Evolutionary conservation across 352 stramenopile species (phyloP), one percentile per base, ranked within the genome.

Genomic region (Phytophthora chlamydospora): DNA sequence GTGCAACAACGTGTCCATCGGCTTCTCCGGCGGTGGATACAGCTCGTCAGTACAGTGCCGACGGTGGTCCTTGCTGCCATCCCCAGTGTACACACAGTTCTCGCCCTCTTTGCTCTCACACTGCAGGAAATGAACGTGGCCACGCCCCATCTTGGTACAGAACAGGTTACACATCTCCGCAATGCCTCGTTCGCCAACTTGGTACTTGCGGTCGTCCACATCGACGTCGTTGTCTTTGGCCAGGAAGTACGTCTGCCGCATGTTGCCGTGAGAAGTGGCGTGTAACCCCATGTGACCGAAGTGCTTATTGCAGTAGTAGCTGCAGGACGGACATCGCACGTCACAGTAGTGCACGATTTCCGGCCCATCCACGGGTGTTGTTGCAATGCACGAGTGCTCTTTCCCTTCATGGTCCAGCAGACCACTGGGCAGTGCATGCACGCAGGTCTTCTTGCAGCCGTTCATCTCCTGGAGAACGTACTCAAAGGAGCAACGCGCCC

Each of bases 401-500:
- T 53, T n/a, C 0, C 54, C 70, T 2, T 54, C 17, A 21, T 89
- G 80, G 14, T 59, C 55, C 24, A 66, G 47, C n/a, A 80, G 47
- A 11, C 71, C 68, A 16, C 61, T 48, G 19, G 43, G 44, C 12
- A 90, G 34, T 21, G 76, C 53, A n/a, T 42, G 49, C 1, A 59
- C 59, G 21, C 80, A 90, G 27, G 75, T 74, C 52, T 85, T 87
- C 19, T 83, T 82, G 9, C 50, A 62, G 7, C 78, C 80, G 41
- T 90, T 90, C 83, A 91, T 90, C 39, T 89, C 83, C 38, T 91
- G 73, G 12, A 68, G 77, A 11, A 76, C 76, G 50, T 88, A 89
- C 35, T 82, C 59, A 24, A 91, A 90, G 2, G 68, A 69, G 1
- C 72, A 68, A 8, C 76, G 74, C 10, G 43, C 62, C 6, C 78